Evolutionary conservation across 2,329 filamentous ascomycete species (phyloP).

Genomic region (Salinomyces thailandicus): DNA sequence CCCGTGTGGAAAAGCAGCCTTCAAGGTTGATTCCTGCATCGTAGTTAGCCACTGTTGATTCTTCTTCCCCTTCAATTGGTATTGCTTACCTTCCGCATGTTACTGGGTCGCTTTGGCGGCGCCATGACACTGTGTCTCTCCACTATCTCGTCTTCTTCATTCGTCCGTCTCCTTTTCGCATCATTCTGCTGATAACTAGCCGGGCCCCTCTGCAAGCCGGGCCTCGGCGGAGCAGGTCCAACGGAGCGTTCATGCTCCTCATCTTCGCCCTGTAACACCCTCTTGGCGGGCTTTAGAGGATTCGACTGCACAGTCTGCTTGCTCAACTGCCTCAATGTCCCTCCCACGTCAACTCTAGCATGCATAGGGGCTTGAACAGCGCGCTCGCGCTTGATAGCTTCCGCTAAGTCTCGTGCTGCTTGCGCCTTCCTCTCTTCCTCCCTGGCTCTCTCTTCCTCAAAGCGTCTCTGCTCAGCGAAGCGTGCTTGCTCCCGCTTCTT

Average conservation of each 20-base stretch:
- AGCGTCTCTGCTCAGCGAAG: conserved; percentile 29
- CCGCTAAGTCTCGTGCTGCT: conserved; percentile 26
- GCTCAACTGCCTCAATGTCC: conserved; percentile 46
- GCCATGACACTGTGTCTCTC: conserved; percentile 61
- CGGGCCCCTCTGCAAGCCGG: conserved; percentile 46
- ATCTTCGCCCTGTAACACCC: conserved; percentile 56
- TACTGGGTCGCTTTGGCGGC: conserved; percentile 75
- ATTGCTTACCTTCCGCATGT: conserved; percentile 54
- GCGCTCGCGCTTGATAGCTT: conserved; percentile 28
- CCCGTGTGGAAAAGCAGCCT: conserved; percentile 52
- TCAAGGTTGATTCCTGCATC: conserved; percentile 43
- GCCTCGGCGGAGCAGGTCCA: conserved; percentile 38
- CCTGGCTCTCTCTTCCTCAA: conserved; percentile 19
- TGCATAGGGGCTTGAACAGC: conserved; percentile 24
- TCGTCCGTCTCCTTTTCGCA: conserved; percentile 68
- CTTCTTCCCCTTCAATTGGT: conserved; percentile 3
- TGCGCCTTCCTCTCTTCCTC: conserved; percentile 21
- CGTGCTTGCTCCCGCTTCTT: conserved; percentile 24
- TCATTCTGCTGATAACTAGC: conserved; percentile 53
- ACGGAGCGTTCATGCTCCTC: conserved; percentile 36
- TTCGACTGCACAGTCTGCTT: conserved; percentile 52
- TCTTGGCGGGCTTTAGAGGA: conserved; percentile 63
- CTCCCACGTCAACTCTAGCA: conserved; percentile 40
- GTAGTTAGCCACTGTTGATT: conserved; percentile 14
- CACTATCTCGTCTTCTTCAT: conserved; percentile 51